Percentiles rank a stretch among this genome's conserved stretches.
These are phyloP conservation scores for Albugo candida DNA, from an alignment of 352 stramenopile genomes.

Conservation along the genomic window DNA sequence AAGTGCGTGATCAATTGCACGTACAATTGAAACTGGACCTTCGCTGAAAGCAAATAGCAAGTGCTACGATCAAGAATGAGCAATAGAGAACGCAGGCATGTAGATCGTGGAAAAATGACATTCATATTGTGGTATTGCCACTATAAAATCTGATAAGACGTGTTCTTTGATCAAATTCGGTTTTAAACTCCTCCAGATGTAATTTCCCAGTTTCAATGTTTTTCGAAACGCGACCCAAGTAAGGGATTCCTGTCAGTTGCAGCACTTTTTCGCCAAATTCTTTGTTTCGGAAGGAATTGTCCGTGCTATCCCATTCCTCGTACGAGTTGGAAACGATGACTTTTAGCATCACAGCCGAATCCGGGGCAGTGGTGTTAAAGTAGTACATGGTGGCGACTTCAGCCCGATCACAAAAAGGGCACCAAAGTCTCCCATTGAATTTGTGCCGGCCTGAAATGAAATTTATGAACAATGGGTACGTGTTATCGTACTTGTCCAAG, in stretches of 20 bases:
- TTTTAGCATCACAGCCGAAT: conserved; percentile 28
- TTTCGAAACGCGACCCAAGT: conserved; percentile 26
- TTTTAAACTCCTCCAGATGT: conserved; percentile 20
- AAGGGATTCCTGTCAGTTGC: conserved; percentile 41
- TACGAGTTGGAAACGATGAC: conserved; percentile 29
- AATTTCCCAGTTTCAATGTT: conserved; percentile 20
- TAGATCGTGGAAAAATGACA: too few species aligned
- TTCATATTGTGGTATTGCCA: too few species aligned
- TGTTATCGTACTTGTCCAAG: conserved; percentile 36
- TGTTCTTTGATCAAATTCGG: conserved; percentile 20
- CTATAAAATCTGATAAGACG: conserved; percentile 23
- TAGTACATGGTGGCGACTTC: conserved; percentile 57
- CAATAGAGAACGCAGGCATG: too few species aligned
- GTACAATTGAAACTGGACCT: too few species aligned
- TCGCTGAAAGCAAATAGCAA: too few species aligned
- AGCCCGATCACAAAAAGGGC: conserved; percentile 53
- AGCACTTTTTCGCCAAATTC: conserved; percentile 38
- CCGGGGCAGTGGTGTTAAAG: conserved; percentile 47
- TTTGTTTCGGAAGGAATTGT: conserved; percentile 40
- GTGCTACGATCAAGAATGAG: too few species aligned
- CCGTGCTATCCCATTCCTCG: conserved; percentile 56
- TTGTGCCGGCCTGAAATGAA: conserved; percentile 49
- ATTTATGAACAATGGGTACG: conserved; percentile 52
- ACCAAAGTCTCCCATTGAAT: conserved; percentile 71
- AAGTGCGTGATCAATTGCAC: too few species aligned